These are phyloP conservation scores for Gyromitra esculenta DNA, from an alignment of 2,329 filamentous ascomycete species.

Conservation along the genomic window DNA sequence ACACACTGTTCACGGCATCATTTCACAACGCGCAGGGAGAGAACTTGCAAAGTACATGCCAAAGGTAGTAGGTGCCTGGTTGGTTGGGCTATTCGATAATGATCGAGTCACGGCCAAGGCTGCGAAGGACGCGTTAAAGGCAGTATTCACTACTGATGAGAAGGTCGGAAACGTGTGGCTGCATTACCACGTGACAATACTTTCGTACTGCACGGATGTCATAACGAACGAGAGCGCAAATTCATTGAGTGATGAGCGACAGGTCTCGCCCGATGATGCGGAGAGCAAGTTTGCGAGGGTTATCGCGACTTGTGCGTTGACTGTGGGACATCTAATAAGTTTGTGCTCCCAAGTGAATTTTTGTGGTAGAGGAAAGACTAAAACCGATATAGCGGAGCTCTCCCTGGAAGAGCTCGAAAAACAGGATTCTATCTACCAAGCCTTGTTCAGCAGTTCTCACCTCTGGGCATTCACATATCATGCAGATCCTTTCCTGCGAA, in stretches of 20 bases:
- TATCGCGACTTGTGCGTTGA: conserved; percentile 68
- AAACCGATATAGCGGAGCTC: conserved; percentile 20
- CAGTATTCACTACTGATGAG: conserved; percentile 80
- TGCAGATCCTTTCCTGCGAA: conserved; percentile 68
- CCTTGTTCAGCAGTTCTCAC: conserved; percentile 71
- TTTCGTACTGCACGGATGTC: conserved; percentile 83
- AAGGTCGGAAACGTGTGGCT: conserved; percentile 81
- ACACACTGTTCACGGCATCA: conserved; percentile 75
- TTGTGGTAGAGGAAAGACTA: conserved; percentile 5
- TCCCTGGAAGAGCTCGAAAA: conserved; percentile 67
- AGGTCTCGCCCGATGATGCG: conserved; percentile 83
- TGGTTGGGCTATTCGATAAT: conserved; percentile 86
- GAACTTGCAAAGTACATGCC: conserved; percentile 83
- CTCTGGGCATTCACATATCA: conserved; percentile 70
- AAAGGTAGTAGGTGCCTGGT: conserved; percentile 84
- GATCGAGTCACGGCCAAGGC: conserved; percentile 79
- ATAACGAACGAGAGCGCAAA: conserved; percentile 78
- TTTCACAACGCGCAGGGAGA: conserved; percentile 73
- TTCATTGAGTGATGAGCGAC: conserved; percentile 88
- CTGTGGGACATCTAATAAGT: conserved; percentile 68
- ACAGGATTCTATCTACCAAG: conserved; percentile 70
- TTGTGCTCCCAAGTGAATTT: conserved; percentile 46
- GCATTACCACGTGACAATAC: conserved; percentile 80
- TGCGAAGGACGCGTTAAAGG: conserved; percentile 78
- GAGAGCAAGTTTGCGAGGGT: conserved; percentile 87